phyloP scores from a whole-genome alignment of 2,329 filamentous ascomycete genomes.

The Amesomyces nigricolor region DNA sequence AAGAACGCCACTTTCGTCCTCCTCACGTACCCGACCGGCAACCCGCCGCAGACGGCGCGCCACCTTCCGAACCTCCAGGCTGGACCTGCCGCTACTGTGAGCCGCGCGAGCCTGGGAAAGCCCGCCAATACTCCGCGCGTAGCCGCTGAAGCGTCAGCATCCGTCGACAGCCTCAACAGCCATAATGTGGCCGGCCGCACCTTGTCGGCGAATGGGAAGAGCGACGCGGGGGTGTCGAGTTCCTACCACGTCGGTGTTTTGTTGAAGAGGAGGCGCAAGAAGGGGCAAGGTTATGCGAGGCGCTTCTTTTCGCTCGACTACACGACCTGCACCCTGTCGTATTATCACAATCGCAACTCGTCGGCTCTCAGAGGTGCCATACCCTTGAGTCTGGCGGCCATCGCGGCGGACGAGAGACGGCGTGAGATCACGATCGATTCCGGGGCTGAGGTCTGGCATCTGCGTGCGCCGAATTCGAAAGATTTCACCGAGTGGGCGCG shows the following conservation, averaged over 20 bases:
- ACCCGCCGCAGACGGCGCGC: conserved; percentile 67
- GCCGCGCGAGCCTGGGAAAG: conserved; percentile 49
- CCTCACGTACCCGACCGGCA: conserved; percentile 83
- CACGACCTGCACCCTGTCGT: conserved; percentile 87
- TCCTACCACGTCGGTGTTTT: conserved; percentile 78
- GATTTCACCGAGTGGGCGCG: conserved; percentile 86
- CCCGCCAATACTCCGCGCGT: conserved; percentile 39
- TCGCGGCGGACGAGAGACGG: conserved; percentile 81
- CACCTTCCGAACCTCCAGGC: conserved; percentile 58
- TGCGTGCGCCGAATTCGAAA: conserved; percentile 72
- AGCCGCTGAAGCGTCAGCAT: conserved; percentile 45
- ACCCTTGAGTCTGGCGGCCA: conserved; percentile 81
- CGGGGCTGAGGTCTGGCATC: conserved; percentile 93
- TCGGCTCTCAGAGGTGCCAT: conserved; percentile 89
- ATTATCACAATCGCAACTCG: conserved; percentile 92
- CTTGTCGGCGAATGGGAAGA: conserved; percentile 47
- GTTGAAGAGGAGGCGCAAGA: conserved; percentile 86
- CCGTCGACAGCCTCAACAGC: conserved; percentile 57
- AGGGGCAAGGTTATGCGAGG: conserved; percentile 86
- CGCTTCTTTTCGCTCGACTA: conserved; percentile 96
- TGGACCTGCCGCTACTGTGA: conserved; percentile 34
- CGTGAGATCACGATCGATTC: conserved; percentile 96
- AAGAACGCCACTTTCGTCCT: conserved; percentile 95
- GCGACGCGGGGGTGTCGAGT: conserved; percentile 40
- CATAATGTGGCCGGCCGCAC: conserved; percentile 37